These are phyloP conservation scores for Panus rudis DNA, from an alignment of 768 basidiomycete species.

Conservation along the genomic window DNA sequence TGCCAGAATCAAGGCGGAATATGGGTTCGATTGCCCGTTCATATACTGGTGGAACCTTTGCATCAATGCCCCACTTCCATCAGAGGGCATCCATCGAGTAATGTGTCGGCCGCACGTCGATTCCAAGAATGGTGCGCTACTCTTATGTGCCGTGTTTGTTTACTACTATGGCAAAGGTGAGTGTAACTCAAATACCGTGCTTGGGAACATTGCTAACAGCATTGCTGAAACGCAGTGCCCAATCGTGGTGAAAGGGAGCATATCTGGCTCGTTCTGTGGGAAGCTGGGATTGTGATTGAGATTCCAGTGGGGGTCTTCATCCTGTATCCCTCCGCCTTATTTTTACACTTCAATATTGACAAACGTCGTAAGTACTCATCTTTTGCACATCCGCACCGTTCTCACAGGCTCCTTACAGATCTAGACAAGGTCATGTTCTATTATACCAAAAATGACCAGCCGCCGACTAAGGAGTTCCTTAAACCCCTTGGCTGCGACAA, in stretches of 20 bases:
- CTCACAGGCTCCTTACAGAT: too few species aligned
- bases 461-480: too few species aligned
- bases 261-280: conserved; percentile 30
- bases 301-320: conserved; percentile 26
- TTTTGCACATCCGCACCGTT: not conserved
- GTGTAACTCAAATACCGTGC: not conserved
- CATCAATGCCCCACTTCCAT: conserved; percentile 15
- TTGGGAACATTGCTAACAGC: not conserved
- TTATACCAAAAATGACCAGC: too few species aligned
- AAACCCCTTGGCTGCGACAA: too few species aligned
- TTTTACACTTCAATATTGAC: conserved; percentile 30
- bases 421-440: too few species aligned
- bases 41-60: conserved; percentile 23
- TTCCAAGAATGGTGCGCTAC: conserved; percentile 23
- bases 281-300: conserved; percentile 26
- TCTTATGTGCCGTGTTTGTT: conserved; percentile 22
- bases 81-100: conserved; percentile 9
- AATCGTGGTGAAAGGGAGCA: not conserved
- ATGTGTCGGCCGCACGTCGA: conserved; percentile 23
- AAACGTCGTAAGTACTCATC: conserved; percentile 4
- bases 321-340: conserved; percentile 27
- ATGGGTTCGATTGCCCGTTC: not conserved
- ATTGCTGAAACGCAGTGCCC: not conserved
- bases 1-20: not conserved
- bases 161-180: conserved; percentile 12